Conservation (phyloP, 2,329 filamentous ascomycete species). For the Sporothrix globosa region DNA sequence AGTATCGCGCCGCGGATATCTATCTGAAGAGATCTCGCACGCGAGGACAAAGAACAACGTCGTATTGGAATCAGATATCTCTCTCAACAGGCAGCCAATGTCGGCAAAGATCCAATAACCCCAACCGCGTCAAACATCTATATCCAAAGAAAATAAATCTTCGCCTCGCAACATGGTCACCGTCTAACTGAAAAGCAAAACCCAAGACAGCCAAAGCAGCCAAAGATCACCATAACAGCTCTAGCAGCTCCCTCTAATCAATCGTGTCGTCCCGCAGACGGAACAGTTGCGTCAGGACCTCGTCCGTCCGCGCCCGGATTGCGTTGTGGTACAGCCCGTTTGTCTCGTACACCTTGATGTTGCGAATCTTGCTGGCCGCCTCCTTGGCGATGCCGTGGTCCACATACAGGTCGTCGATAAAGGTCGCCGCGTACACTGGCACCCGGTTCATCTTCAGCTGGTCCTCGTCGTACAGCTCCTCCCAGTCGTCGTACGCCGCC, state of each 20-base stretch:
- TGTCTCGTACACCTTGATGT: conserved; percentile 79
- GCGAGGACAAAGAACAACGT: no score
- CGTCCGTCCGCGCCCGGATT: conserved; percentile 70
- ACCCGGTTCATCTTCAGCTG: conserved; percentile 77
- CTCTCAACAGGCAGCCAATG: no score
- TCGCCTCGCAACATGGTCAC: no score
- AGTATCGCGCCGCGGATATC: conserved; percentile 43
- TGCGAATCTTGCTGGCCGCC: conserved; percentile 74
- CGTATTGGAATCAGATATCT: neutral
- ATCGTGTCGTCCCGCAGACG: conserved; percentile 70
- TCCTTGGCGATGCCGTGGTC: conserved; percentile 73
- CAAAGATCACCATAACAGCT: neutral
- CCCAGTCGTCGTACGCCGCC: conserved; percentile 71
- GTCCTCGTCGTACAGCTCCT: conserved; percentile 72
- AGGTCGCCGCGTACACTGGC: conserved; percentile 83
- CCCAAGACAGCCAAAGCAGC: neutral
- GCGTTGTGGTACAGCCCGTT: conserved; percentile 89
- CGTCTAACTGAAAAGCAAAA: neutral
- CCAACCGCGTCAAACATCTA: neutral
- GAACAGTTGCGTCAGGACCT: conserved; percentile 77
- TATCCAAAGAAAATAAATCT: neutral
- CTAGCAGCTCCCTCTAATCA: conserved; percentile 47
- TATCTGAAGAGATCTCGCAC: neutral
- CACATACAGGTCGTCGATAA: conserved; percentile 90
- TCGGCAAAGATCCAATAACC: no score